A percentile compares a stretch with the other conserved stretches of the same genome.
phyloP scores from a whole-genome alignment of 2,329 filamentous ascomycete species.

The Calonectria fujianensis region DNA sequence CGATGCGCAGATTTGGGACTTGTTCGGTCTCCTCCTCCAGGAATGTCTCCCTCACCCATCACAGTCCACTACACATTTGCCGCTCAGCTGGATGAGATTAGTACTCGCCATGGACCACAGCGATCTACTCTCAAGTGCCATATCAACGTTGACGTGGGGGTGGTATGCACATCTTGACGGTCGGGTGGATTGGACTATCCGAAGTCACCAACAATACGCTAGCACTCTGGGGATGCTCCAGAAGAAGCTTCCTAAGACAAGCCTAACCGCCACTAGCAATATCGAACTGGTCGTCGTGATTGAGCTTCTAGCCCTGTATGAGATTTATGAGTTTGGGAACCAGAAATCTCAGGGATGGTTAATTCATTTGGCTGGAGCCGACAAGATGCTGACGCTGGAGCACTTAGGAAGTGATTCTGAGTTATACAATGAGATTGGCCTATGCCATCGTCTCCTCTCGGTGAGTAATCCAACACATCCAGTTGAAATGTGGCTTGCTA shows the following conservation, averaged over 20 bases:
- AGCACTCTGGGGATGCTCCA: neutral
- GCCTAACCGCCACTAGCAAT: neutral
- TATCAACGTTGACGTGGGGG: constrained; percentile 22
- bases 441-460: constrained; percentile 23
- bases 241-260: neutral
- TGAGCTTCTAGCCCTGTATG: constrained; percentile 16
- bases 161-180: constrained; percentile 22
- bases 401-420: no score
- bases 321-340: constrained; percentile 25
- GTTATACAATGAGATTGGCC: constrained; percentile 1
- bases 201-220: neutral
- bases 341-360: constrained; percentile 6
- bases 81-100: constrained; percentile 14
- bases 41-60: constrained; percentile 29
- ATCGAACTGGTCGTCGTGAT: constrained; percentile 10
- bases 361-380: constrained; percentile 21
- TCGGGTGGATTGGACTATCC: neutral
- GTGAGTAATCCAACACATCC: neutral
- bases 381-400: neutral
- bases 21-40: constrained; percentile 6
- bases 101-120: neutral
- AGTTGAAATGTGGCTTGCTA: neutral
- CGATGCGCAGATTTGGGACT: neutral
- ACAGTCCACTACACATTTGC: neutral
- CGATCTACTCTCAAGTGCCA: neutral